Evolutionary conservation across 768 basidiomycete species (phyloP).

Genomic region (Calocybe indica): DNA sequence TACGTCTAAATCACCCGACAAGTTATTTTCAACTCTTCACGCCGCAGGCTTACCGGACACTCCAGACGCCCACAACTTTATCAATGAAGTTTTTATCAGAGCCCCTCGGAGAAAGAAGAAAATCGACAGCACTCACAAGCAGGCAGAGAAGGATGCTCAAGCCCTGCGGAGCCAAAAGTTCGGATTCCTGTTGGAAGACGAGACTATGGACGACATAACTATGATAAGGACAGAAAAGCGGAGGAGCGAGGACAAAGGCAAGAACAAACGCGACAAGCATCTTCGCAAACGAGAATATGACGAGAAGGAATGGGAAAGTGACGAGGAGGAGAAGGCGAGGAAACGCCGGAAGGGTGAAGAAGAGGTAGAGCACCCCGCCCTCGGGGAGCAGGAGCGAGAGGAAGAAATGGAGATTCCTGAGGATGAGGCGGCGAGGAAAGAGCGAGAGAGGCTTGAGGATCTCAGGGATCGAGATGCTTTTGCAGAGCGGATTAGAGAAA

Average conservation of each 20-base stretch:
- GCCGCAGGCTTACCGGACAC: constrained; percentile 78
- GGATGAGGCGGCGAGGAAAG: constrained; percentile 65
- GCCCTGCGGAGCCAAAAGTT: constrained; percentile 68
- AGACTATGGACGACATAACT: constrained; percentile 36
- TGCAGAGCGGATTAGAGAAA: constrained; percentile 76
- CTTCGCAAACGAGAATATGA: constrained; percentile 79
- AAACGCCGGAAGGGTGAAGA: constrained; percentile 58
- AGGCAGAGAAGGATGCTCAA: constrained; percentile 73
- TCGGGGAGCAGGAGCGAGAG: constrained; percentile 26
- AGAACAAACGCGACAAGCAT: constrained; percentile 56
- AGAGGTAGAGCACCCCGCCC: constrained; percentile 9
- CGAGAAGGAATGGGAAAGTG: constrained; percentile 84
- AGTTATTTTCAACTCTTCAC: constrained; percentile 70
- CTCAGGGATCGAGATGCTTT: constrained; percentile 88
- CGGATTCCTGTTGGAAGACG: constrained; percentile 80
- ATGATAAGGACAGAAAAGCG: constrained; percentile 37
- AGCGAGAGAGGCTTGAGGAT: constrained; percentile 75
- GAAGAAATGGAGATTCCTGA: constrained; percentile 46
- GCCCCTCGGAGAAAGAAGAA: constrained; percentile 76
- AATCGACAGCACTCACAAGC: constrained; percentile 43
- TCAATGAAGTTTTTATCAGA: constrained; percentile 66
- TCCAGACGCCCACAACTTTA: constrained; percentile 75
- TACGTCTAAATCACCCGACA: constrained; percentile 74
- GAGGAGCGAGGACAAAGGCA: constrained; percentile 38
- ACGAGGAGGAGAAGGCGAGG: constrained; percentile 73